Conservation (phyloP, 148 eudicot species). For the Camellia lanceoleosa region DNA sequence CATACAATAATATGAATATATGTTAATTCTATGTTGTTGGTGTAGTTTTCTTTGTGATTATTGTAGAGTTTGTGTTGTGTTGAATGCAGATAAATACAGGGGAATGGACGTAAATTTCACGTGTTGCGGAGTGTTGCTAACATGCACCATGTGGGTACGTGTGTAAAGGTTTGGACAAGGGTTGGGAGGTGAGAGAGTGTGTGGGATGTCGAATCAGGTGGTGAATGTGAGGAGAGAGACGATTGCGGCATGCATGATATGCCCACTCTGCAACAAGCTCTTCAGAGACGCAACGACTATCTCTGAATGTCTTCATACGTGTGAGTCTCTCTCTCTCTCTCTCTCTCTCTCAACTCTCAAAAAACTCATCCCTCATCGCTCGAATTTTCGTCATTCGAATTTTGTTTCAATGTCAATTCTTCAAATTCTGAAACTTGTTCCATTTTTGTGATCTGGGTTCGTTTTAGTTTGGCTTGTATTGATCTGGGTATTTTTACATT, state of each 20-base stretch:
- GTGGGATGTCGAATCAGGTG: conserved; percentile 57
- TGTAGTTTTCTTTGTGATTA: not conserved
- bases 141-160: conserved; percentile 43
- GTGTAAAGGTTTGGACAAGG: conserved; percentile 17
- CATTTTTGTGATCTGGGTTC: conserved; percentile 25
- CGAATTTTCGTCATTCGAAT: not conserved
- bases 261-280: conserved; percentile 80
- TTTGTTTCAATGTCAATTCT: not conserved
- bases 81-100: conserved; percentile 26
- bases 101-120: conserved; percentile 32
- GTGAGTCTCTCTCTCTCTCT: conserved; percentile 39
- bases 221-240: conserved; percentile 60
- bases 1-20: not conserved
- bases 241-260: conserved; percentile 85
- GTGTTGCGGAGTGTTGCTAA: conserved; percentile 22
- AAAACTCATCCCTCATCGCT: not conserved
- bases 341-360: not conserved
- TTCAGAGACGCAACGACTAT: conserved; percentile 70
- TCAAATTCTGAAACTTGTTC: not conserved
- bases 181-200: not conserved
- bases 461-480: not conserved
- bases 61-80: conserved; percentile 18
- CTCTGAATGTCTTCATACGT: conserved; percentile 90
- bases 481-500: conserved; percentile 13
- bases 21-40: not conserved